Percentiles rank a stretch among this genome's conserved stretches.
Conservation (phyloP, 2,329 filamentous ascomycete species). For the Fusarium setosum region DNA sequence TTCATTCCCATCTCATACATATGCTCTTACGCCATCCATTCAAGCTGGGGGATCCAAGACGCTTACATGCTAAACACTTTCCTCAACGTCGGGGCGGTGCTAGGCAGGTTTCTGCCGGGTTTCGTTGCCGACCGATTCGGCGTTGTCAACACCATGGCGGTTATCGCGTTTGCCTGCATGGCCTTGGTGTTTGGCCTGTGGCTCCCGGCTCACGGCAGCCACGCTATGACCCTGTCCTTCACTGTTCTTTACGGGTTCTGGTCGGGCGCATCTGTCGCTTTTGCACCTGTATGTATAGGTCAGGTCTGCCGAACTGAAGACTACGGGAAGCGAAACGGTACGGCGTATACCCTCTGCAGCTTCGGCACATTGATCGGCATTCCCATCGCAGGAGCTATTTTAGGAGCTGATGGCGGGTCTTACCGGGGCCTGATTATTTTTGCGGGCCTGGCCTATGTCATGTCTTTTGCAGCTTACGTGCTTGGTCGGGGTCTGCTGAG, state of each 20-base stretch:
- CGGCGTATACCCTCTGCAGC: not conserved
- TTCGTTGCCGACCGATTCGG: not conserved
- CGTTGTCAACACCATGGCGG: not conserved
- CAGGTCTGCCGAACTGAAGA: not conserved
- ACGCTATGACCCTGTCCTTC: not conserved
- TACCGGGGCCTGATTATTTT: slow-evolving; percentile 11
- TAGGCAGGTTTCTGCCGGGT: not conserved
- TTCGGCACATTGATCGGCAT: not conserved
- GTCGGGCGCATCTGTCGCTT: not conserved
- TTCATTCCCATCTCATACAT: slow-evolving; percentile 72
- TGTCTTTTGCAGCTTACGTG: not conserved
- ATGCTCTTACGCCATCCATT: not conserved
- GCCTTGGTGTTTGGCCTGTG: not conserved
- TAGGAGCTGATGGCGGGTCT: not conserved
- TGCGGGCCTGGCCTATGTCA: not conserved
- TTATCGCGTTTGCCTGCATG: not conserved
- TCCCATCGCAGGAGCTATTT: slow-evolving; percentile 7
- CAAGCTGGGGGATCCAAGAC: not conserved
- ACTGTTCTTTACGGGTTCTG: not conserved
- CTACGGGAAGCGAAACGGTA: not conserved
- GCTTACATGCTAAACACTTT: not conserved
- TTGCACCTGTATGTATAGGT: not conserved
- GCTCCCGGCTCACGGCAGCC: not conserved
- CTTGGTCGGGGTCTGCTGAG: not conserved
- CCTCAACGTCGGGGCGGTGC: not conserved